phyloP scores from a whole-genome alignment of 352 stramenopile genomes.

The Halophytophthora batemanensis region DNA sequence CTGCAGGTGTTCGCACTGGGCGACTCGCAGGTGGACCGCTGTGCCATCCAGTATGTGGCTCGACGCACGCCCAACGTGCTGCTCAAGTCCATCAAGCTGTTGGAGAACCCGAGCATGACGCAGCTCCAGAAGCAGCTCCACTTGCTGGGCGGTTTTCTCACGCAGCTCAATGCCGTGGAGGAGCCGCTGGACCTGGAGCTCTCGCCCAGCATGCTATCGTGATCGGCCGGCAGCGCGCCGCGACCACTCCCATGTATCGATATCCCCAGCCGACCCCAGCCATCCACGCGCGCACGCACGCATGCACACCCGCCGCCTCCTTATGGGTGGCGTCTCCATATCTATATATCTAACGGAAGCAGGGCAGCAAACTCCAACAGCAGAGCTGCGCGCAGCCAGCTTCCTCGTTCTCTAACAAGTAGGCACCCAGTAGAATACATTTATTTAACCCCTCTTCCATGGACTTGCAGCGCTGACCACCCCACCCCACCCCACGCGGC shows the following conservation, averaged over 20 bases:
- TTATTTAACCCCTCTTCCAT: conserved; percentile 9
- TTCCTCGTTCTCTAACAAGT: conserved; percentile 18
- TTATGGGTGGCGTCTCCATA: conserved; percentile 12
- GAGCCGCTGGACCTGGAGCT: conserved; percentile 73
- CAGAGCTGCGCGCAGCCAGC: background rate
- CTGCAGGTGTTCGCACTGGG: conserved; percentile 73
- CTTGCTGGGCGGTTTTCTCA: conserved; percentile 56
- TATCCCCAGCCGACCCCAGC: conserved; percentile 7
- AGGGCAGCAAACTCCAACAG: conserved; percentile 4
- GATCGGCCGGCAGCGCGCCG: background rate
- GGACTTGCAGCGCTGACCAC: conserved; percentile 1
- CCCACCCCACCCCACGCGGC: too few relatives aligned
- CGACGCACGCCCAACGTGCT: conserved; percentile 40
- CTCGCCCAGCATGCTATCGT: conserved; percentile 68
- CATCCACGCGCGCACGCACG: conserved; percentile 2
- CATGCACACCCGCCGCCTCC: background rate
- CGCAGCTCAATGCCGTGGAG: conserved; percentile 57
- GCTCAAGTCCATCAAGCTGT: conserved; percentile 78
- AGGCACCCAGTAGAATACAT: conserved; percentile 19
- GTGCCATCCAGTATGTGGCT: conserved; percentile 66
- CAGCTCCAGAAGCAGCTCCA: conserved; percentile 72
- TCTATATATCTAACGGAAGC: conserved; percentile 29
- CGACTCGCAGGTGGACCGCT: conserved; percentile 69
- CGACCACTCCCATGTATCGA: background rate
- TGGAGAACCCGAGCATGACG: conserved; percentile 70